Evolutionary conservation across 2,329 filamentous ascomycete genomes (phyloP), one percentile per base, ranked within the genome.

Genomic region (Exophiala spinifera): DNA sequence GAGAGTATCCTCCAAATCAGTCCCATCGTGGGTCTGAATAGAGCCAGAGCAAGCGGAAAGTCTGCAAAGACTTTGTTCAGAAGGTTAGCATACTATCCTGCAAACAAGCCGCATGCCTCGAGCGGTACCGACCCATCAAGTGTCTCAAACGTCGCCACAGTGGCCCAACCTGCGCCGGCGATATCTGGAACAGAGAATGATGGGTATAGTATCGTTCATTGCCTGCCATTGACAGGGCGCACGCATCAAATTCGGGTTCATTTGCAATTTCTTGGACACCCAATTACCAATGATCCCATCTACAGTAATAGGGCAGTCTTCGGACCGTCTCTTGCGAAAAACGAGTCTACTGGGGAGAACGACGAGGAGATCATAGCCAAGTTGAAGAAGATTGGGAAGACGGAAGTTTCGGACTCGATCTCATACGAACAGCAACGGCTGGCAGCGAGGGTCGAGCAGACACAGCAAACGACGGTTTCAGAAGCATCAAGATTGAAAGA

Each of bases 171-270:
- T 6, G 66, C 49, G 23, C 65, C 63, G 8, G 70, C 61, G 55
- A 69, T 58, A 14, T 64, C 70, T 17, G 55, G 64, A 66, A 76
- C 77, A 57, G 76, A 76, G 51, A 69, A 74, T 3, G 80, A 86
- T 64, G 91, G 91, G 33, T 97, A 97, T 72, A 96, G 91, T 23
- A 90, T 99, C 61, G 91, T 99, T 14, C 87, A 94, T 63, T 97
- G 94, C 69, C 81, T 95, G 53, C 94, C 94, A 0, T 82, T 97
- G 23, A 99, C 94, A 0, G 94, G 94, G 0, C 83, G 94, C 47
- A 99, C 94, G 11, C 94, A 99, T 67, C 94, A 99, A 70, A 81
- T 99, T 46, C 85, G 94, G 31, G 94, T 99, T 15, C 94, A 99
- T 66, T 79, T 99, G 14, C 94, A 99, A 68, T 95, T 89, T 70